Evolutionary conservation across 2,329 filamentous ascomycete genomes (phyloP).

Genomic region (Ophiostoma angusticollis): DNA sequence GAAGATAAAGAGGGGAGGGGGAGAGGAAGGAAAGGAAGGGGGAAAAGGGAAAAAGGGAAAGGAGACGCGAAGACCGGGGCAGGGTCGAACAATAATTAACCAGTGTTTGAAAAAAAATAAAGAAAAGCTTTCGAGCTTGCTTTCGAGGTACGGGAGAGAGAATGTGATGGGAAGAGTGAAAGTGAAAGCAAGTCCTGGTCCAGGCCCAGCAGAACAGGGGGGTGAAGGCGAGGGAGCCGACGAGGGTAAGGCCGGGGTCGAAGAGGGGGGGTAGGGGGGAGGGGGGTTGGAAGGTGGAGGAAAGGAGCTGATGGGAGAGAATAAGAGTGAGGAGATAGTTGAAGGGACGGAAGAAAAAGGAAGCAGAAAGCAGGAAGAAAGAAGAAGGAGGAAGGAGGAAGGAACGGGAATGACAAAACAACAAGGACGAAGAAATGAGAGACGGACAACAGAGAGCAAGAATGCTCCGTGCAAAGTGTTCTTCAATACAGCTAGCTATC

Average conservation of each 20-base stretch:
- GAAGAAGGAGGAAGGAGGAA: neutral
- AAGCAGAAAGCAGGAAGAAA: neutral
- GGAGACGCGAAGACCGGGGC: neutral
- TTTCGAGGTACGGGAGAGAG: too few species aligned
- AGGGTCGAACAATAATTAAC: neutral
- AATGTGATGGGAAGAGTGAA: neutral
- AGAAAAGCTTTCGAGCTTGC: too few species aligned
- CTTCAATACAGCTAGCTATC: neutral
- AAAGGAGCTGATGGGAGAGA: too few species aligned
- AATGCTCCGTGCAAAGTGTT: neutral
- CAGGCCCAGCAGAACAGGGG: too few species aligned
- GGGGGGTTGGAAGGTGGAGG: too few species aligned
- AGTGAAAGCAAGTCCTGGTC: constrained; percentile 1
- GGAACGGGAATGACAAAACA: neutral
- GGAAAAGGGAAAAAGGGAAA: neutral
- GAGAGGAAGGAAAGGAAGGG: neutral
- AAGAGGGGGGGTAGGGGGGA: too few species aligned
- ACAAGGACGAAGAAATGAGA: neutral
- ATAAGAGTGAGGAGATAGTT: neutral
- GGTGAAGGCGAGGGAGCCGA: too few species aligned
- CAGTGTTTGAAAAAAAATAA: neutral
- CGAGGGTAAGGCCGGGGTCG: too few species aligned
- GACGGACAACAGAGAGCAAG: too few species aligned
- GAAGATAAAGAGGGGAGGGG: neutral
- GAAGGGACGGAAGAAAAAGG: neutral